A percentile compares a stretch with the other conserved stretches of the same genome.
phyloP scores from a whole-genome alignment of 495 filamentous ascomycete species.

The Penicillium nucicola region DNA sequence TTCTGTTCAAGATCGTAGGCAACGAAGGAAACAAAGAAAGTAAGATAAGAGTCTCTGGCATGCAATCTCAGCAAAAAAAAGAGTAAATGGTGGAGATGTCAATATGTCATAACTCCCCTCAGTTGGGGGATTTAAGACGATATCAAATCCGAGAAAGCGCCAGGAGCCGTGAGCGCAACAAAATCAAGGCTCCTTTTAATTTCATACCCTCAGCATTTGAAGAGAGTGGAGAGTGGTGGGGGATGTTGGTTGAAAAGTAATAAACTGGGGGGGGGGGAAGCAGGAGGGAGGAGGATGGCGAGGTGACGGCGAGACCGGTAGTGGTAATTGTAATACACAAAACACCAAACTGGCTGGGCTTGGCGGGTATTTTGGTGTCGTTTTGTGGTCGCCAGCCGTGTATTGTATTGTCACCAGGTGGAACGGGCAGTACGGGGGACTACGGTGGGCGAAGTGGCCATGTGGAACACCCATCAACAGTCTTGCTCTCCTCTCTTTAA shows the following conservation, averaged over 20 bases:
- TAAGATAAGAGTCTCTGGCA: slow-evolving; percentile 10
- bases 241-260: slow-evolving; percentile 20
- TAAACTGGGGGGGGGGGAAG: slow-evolving; percentile 19
- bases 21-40: slow-evolving; percentile 20
- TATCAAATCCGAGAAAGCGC: slow-evolving; percentile 33
- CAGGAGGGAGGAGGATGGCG: slow-evolving; percentile 19
- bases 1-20: slow-evolving; percentile 37
- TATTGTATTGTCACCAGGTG: slow-evolving; percentile 21
- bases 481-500: neutral
- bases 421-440: slow-evolving; percentile 11
- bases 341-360: neutral
- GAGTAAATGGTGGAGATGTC: slow-evolving; percentile 19
- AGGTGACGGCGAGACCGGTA: slow-evolving; percentile 24
- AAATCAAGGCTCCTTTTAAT: slow-evolving; percentile 43
- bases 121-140: slow-evolving; percentile 17
- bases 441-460: slow-evolving; percentile 25
- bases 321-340: slow-evolving; percentile 17
- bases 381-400: neutral
- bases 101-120: slow-evolving; percentile 32
- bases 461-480: slow-evolving; percentile 14
- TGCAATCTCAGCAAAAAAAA: slow-evolving; percentile 15
- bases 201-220: slow-evolving; percentile 49
- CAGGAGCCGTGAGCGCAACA: slow-evolving; percentile 48
- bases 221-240: slow-evolving; percentile 8
- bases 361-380: neutral